Base-by-base conservation (phyloP, 129 eudicot species). In the Calendula officinalis region DNA sequence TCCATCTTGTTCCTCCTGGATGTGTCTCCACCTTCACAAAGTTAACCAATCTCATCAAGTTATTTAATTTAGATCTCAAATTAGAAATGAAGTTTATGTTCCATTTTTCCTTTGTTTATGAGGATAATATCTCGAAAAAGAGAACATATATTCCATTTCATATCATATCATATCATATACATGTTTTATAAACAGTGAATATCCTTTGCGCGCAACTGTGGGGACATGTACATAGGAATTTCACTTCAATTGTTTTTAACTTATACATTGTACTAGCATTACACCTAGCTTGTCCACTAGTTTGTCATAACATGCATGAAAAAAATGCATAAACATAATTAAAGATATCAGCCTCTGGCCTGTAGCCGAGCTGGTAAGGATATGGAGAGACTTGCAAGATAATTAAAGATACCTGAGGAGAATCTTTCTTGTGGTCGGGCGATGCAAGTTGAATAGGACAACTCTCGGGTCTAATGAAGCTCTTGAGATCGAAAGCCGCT, bases 1-100 rank as follows among this genome's bases (percentile, higher is more conserved):
- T 91, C 98, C 98, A 91, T 51, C 98, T 69, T 27, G 96, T 91
- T 76, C 98, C 98, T 11, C 95, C 98, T 0, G 90, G 87, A 44
- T 80, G 85, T 52, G 89, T 73, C 70, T 84, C 95, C 64, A 86
- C 95, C 87, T 86, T 76, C 65, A 60, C 49, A 36, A 44, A 34
- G 45, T 71, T 41, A 60, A 74, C 62, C 67, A 57, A 46, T 14
- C 17, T 48, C 60, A 48, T 65, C n/a, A 60, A 13, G 22, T 39
- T 56, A 9, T 14, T 57, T 74, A 15, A 11, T 27, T 27, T 64
- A 62, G 56, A 52, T 17, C 64, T 54, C 37, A 41, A 50, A 55
- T 13, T 15, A 7, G n/a, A 11, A n/a, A 56, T 68, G 64, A 14
- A 33, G 22, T 41, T 27, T 70, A 4, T 38, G 27, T 46, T 64